These are phyloP conservation scores for Monilinia vaccinii-corymbosi DNA, from an alignment of 2,329 filamentous ascomycete genomes.

Conservation along the genomic window DNA sequence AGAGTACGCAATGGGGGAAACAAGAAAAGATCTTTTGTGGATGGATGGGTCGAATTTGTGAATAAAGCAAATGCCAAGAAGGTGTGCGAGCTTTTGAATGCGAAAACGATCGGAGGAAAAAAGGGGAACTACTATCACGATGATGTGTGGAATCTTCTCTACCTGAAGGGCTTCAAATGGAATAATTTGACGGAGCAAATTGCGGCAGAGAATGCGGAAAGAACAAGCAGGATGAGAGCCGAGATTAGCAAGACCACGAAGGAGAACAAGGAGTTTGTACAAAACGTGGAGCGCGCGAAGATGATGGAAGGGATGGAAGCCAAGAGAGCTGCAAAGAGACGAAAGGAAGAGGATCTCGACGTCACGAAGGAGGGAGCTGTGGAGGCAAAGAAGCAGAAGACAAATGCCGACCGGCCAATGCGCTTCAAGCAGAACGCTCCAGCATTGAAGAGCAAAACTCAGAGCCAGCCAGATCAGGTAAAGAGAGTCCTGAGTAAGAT, in stretches of 20 bases:
- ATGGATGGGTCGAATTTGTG: conserved; percentile 80
- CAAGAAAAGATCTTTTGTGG: conserved; percentile 72
- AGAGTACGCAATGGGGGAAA: conserved; percentile 68
- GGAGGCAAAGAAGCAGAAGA: conserved; percentile 26
- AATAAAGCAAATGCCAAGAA: conserved; percentile 68
- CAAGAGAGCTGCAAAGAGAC: conserved; percentile 43
- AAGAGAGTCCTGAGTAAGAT: conserved; percentile 56
- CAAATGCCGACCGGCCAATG: conserved; percentile 32
- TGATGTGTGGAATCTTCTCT: conserved; percentile 78
- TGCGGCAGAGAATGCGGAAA: conserved; percentile 70
- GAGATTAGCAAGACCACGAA: conserved; percentile 67
- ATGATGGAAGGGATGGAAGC: conserved; percentile 65
- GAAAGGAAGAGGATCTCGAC: conserved; percentile 26
- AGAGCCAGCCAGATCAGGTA: conserved; percentile 45
- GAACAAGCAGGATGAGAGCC: conserved; percentile 64
- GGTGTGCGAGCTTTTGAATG: conserved; percentile 69
- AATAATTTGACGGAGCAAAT: conserved; percentile 66
- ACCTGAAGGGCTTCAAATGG: conserved; percentile 81
- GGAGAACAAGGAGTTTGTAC: conserved; percentile 75
- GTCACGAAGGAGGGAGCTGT: conserved; percentile 19
- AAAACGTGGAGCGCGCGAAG: conserved; percentile 72
- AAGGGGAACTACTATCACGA: conserved; percentile 78
- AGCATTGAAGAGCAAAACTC: conserved; percentile 39
- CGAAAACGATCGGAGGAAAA: conserved; percentile 70
- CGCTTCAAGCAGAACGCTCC: conserved; percentile 61